Evolutionary conservation across 2,329 filamentous ascomycete species (phyloP).

Genomic region (Coniochaeta sp.): DNA sequence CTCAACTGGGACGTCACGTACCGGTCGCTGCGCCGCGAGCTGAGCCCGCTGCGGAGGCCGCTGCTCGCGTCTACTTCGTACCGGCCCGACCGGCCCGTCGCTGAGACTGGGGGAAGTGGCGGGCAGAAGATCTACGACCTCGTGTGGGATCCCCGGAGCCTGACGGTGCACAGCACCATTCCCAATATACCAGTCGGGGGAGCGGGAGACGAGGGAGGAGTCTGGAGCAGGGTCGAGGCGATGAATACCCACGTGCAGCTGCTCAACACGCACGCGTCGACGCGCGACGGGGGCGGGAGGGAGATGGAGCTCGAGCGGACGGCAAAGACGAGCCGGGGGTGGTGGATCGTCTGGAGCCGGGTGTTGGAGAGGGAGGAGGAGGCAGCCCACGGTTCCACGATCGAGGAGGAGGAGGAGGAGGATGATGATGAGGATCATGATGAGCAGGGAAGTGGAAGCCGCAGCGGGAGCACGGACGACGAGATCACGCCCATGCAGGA

Average conservation of each 20-base stretch:
- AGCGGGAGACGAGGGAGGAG: slow-evolving; percentile 15
- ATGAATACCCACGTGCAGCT: slow-evolving; percentile 59
- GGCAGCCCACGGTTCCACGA: too few relatives aligned
- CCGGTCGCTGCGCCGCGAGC: slow-evolving; percentile 52
- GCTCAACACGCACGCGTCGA: slow-evolving; percentile 46
- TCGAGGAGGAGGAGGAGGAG: too few relatives aligned
- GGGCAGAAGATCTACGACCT: slow-evolving; percentile 50
- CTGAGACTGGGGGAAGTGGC: slow-evolving; percentile 13
- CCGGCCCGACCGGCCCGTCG: slow-evolving; percentile 41
- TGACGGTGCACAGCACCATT: slow-evolving; percentile 56
- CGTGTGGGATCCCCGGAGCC: slow-evolving; percentile 49
- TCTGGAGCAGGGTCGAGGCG: slow-evolving; percentile 56
- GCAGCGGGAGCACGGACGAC: neutral
- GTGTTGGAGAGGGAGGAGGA: slow-evolving; percentile 36
- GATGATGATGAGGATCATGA: too few relatives aligned
- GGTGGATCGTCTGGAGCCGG: slow-evolving; percentile 64
- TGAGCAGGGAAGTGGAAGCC: slow-evolving; percentile 4
- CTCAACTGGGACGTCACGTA: slow-evolving; percentile 50
- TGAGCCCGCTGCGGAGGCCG: slow-evolving; percentile 50
- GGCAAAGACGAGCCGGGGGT: slow-evolving; percentile 58
- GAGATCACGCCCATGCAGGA: slow-evolving; percentile 5
- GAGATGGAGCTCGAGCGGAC: slow-evolving; percentile 48
- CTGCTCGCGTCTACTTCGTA: slow-evolving; percentile 50
- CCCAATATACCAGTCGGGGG: slow-evolving; percentile 51
- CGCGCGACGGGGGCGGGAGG: slow-evolving; percentile 26